phyloP scores from a whole-genome alignment of 768 basidiomycete genomes.

The Mrakia gelida region DNA sequence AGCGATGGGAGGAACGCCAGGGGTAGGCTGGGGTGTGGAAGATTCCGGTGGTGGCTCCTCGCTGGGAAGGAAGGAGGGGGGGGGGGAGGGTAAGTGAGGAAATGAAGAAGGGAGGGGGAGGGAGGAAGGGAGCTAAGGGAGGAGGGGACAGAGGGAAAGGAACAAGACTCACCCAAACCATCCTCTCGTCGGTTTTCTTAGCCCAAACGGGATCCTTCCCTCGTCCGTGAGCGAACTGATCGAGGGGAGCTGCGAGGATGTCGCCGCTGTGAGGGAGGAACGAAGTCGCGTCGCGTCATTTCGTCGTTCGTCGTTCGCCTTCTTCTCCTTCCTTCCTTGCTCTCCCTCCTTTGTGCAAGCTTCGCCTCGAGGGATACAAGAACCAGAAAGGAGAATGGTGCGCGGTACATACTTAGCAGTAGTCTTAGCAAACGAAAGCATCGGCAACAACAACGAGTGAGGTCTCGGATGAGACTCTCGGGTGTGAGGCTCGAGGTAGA shows the following conservation, averaged over 20 bases:
- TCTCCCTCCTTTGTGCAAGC: too few species aligned
- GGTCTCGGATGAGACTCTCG: neutral
- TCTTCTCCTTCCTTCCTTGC: too few species aligned
- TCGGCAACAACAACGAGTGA: slow-evolving; percentile 5
- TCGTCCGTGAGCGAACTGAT: neutral
- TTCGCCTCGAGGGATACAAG: too few species aligned
- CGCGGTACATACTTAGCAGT: neutral
- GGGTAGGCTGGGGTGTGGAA: slow-evolving; percentile 31
- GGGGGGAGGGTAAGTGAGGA: too few species aligned
- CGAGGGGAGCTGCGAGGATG: neutral
- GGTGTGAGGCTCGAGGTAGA: slow-evolving; percentile 5
- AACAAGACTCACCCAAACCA: slow-evolving; percentile 37
- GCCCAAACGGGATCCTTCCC: slow-evolving; percentile 33
- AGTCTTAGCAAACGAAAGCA: neutral
- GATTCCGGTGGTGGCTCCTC: slow-evolving; percentile 39
- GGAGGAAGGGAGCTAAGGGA: neutral
- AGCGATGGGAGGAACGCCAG: slow-evolving; percentile 39
- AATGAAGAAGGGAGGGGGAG: too few species aligned
- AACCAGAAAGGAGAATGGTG: too few species aligned
- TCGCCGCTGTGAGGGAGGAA: neutral
- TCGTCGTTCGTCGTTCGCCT: neutral
- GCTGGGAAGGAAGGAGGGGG: neutral
- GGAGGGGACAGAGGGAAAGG: neutral
- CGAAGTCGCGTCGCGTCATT: neutral
- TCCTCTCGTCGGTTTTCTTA: slow-evolving; percentile 34